Percentiles rank a stretch among this genome's conserved stretches.
These are phyloP conservation scores for Mycosarcoma maydis DNA, from an alignment of 1,284 basidiomycete genomes.

Conservation along the genomic window DNA sequence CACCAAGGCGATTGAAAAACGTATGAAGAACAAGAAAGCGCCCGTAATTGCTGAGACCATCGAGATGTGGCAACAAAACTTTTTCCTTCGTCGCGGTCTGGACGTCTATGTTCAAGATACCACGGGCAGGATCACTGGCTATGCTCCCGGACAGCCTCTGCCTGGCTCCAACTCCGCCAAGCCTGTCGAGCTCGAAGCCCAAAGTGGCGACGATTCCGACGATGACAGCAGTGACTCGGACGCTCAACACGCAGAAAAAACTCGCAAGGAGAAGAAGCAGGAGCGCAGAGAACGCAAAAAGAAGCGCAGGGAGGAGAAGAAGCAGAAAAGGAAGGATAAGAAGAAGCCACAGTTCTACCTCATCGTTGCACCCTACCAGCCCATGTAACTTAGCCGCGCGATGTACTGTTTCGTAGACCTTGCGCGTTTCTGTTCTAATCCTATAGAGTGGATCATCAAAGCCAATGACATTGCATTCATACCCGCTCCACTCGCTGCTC, in stretches of 20 bases:
- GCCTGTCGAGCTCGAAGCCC: not conserved
- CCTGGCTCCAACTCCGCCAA: not conserved
- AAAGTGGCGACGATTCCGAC: conserved; percentile 1
- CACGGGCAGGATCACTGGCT: conserved; percentile 6
- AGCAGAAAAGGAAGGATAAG: conserved; percentile 12
- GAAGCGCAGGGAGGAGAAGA: conserved; percentile 6
- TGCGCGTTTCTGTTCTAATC: too few relatives aligned
- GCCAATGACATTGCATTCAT: too few relatives aligned
- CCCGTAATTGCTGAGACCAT: conserved; percentile 14
- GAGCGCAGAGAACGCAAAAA: conserved; percentile 4
- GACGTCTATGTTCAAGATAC: conserved; percentile 23
- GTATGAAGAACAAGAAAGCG: conserved; percentile 9
- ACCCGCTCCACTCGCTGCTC: too few relatives aligned
- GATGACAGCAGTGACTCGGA: conserved; percentile 8
- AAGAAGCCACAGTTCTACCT: conserved; percentile 11
- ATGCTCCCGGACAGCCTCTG: not conserved
- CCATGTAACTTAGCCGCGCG: too few relatives aligned
- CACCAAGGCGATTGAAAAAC: conserved; percentile 18
- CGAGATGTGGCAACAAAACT: conserved; percentile 23
- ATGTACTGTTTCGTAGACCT: too few relatives aligned
- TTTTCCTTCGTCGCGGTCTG: conserved; percentile 18
- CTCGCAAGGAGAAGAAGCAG: conserved; percentile 6
- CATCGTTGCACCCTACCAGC: conserved; percentile 5
- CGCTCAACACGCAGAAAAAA: not conserved
- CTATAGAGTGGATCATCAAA: too few relatives aligned